Conservation (phyloP, 805 yeast genomes). For the Cyberlindnera americana region DNA sequence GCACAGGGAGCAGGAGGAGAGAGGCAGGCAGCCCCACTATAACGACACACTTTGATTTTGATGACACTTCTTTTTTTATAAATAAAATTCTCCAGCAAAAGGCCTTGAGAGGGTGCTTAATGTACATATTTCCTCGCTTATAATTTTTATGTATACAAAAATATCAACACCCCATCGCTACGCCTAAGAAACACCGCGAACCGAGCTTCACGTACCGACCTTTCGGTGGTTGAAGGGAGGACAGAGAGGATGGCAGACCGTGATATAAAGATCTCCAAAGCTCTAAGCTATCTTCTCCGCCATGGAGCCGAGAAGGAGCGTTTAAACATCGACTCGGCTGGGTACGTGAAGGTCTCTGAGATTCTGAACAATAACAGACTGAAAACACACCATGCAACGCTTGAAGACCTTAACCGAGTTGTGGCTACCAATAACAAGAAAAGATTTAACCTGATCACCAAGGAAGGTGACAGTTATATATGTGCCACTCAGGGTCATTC, state of each 20-base stretch:
- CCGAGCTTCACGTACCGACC: neutral
- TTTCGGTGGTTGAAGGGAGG: too few relatives aligned
- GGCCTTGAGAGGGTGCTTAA: too few relatives aligned
- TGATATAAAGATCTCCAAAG: slow-evolving; percentile 61
- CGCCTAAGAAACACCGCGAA: too few relatives aligned
- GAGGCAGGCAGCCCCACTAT: too few relatives aligned
- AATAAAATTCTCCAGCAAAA: too few relatives aligned
- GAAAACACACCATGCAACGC: slow-evolving; percentile 51
- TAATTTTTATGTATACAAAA: too few relatives aligned
- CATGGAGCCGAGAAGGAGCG: slow-evolving; percentile 78
- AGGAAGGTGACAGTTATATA: slow-evolving; percentile 36
- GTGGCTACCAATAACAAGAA: slow-evolving; percentile 68
- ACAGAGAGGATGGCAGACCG: slow-evolving; percentile 27
- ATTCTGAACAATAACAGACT: slow-evolving; percentile 56
- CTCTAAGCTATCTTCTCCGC: slow-evolving; percentile 73
- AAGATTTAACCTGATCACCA: slow-evolving; percentile 50
- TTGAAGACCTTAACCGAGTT: slow-evolving; percentile 54
- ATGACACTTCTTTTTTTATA: too few relatives aligned
- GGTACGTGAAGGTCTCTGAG: slow-evolving; percentile 55
- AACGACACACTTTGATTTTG: too few relatives aligned
- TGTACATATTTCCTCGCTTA: too few relatives aligned
- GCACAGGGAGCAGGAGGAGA: too few relatives aligned
- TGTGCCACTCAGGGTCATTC: slow-evolving; percentile 97
- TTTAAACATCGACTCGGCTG: slow-evolving; percentile 59
- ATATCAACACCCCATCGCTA: too few relatives aligned